Conservation (phyloP, 768 basidiomycete species). For the Russula sp. region DNA sequence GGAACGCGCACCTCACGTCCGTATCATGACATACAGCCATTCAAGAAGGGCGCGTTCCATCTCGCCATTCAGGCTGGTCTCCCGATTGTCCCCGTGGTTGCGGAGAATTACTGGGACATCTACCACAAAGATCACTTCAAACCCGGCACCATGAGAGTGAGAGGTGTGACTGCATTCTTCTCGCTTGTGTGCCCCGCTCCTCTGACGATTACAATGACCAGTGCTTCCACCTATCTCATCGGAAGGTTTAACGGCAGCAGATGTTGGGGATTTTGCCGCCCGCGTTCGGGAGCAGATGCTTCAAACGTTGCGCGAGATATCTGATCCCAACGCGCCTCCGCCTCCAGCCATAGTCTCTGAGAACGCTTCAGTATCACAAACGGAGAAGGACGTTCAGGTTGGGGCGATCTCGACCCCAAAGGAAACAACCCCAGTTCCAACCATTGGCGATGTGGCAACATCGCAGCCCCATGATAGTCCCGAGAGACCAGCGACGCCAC, state of each 20-base stretch:
- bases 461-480: neutral
- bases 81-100: slow-evolving; percentile 86
- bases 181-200: neutral
- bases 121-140: slow-evolving; percentile 77
- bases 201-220: slow-evolving; percentile 29
- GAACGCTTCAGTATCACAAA: neutral
- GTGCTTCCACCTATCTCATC: slow-evolving; percentile 91
- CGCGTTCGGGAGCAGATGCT: slow-evolving; percentile 79
- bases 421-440: slow-evolving; percentile 12
- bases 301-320: slow-evolving; percentile 67
- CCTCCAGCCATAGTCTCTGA: slow-evolving; percentile 10
- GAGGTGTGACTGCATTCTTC: slow-evolving; percentile 45
- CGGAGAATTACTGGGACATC: slow-evolving; percentile 87
- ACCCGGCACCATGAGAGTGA: slow-evolving; percentile 68
- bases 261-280: slow-evolving; percentile 58
- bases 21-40: slow-evolving; percentile 62
- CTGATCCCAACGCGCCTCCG: slow-evolving; percentile 39
- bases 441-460: neutral
- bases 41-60: slow-evolving; percentile 99
- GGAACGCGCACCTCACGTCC: slow-evolving; percentile 78
- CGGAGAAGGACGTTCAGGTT: neutral
- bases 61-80: slow-evolving; percentile 86
- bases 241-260: slow-evolving; percentile 54
- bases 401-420: neutral
- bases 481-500: slow-evolving; percentile 17